Conservation (phyloP, 225 moss, liverwort and hornwort species). For the Physcomitrellopsis africana region DNA sequence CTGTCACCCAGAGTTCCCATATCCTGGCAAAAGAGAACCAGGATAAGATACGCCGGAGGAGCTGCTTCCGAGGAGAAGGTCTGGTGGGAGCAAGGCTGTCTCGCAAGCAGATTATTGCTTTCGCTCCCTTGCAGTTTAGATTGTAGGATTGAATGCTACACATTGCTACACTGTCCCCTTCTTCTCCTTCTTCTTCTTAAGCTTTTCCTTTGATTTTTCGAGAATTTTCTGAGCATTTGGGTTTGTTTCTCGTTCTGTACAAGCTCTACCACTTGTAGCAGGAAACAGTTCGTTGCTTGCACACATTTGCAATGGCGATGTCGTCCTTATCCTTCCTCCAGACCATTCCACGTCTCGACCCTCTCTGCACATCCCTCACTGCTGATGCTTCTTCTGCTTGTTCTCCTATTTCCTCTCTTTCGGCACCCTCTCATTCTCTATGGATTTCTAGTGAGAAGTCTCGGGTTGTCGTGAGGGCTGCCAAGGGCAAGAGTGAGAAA, state of each 20-base stretch:
- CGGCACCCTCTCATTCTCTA: slow-evolving; percentile 2
- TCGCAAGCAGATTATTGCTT: background rate
- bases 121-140: background rate
- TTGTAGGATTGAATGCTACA: too few species aligned
- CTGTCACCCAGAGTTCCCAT: background rate
- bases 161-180: too few species aligned
- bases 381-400: background rate
- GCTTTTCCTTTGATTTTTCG: too few species aligned
- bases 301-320: slow-evolving; percentile 40
- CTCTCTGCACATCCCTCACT: slow-evolving; percentile 1
- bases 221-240: background rate
- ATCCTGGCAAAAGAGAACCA: background rate
- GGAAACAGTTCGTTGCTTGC: background rate
- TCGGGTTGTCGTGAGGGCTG: slow-evolving; percentile 22
- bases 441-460: slow-evolving; percentile 29
- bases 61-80: background rate
- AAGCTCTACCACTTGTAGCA: too few species aligned
- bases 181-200: too few species aligned
- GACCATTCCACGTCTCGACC: slow-evolving; percentile 24
- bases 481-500: slow-evolving; percentile 43
- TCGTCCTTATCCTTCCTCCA: slow-evolving; percentile 35
- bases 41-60: slow-evolving; percentile 32
- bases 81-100: background rate
- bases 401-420: slow-evolving; percentile 30
- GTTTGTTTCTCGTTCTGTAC: background rate